Evolutionary conservation across 2,329 filamentous ascomycete species (phyloP), one percentile per base, ranked within the genome.

Genomic region (Zymoseptoria crescenta): DNA sequence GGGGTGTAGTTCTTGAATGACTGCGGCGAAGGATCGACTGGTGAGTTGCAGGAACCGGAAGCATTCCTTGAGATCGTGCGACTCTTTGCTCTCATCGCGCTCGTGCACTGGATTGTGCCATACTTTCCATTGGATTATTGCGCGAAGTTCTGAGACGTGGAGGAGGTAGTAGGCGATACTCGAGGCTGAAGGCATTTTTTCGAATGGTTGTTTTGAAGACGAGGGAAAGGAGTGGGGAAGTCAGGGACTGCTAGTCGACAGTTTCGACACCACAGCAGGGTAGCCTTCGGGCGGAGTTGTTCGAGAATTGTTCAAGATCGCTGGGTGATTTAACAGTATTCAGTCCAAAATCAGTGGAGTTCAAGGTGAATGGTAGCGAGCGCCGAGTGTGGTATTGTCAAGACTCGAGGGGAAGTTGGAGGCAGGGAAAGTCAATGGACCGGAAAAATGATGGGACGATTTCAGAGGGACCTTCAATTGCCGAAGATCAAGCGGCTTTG

Each of bases 31-130:
- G 74, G 91, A 96, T 61, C 94, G 89, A 73, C 92, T 96, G 56
- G 94, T 99, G 79, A 88, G 66, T 69, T 93, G 81, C 65, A 99
- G 84, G 74, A 88, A 90, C 64, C 88, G 79, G 79, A 96, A 97
- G 80, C 94, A 97, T 80, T 85, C 81, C 74, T 84, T 83, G 62
- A 95, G 82, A 16, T 87, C 87, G 56, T 81, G 78, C 28, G 85
- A 80, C 76, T 97, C 94, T 66, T 89, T 89, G 62, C 80, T 79
- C 64, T 84, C 81, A 70, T 96, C 83, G 72, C 93, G 89, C 72
- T 82, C 83, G 79, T 97, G 91, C 20, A 96, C 91, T 10, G 94
- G 88, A 64, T 96, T 91, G 78, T 97, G 94, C 91, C 92, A 97
- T 68, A 96, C 79, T 79, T 96, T 96, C 73, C 73, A 75, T 65